phyloP scores from a whole-genome alignment of 106 monocot species.

The Dactylorhiza incarnata region DNA sequence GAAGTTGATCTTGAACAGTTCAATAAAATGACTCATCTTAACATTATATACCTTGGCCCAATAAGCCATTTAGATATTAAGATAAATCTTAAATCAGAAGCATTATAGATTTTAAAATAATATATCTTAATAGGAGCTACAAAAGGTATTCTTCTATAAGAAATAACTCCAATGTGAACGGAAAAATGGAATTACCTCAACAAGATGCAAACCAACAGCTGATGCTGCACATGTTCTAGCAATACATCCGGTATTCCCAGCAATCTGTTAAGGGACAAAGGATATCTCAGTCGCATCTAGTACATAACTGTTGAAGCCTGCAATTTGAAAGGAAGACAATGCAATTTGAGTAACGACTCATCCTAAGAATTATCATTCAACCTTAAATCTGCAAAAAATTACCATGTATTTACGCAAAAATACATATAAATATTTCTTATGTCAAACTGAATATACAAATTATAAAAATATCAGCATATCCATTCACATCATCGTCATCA shows the following conservation, averaged over 20 bases:
- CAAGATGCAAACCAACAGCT: conserved; percentile 85
- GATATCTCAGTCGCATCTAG: conserved; percentile 32
- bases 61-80: neutral
- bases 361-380: neutral
- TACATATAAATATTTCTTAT: neutral
- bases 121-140: neutral
- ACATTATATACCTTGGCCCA: neutral
- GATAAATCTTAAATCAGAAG: neutral
- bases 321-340: conserved; percentile 12
- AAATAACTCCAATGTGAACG: neutral
- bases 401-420: neutral
- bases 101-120: conserved; percentile 1
- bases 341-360: conserved; percentile 3
- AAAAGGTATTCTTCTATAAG: neutral
- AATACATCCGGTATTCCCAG: conserved; percentile 94
- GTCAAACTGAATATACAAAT: neutral
- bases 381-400: neutral
- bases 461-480: neutral
- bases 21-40: neutral
- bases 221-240: conserved; percentile 98
- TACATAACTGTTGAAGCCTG: conserved; percentile 19
- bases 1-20: neutral
- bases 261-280: conserved; percentile 67
- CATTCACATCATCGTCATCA: neutral
- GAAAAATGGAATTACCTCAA: conserved; percentile 51